A percentile compares a stretch with the other conserved stretches of the same genome.
These are phyloP conservation scores for Cenococcum geophilum DNA, from an alignment of 495 filamentous ascomycete species.

Conservation along the genomic window DNA sequence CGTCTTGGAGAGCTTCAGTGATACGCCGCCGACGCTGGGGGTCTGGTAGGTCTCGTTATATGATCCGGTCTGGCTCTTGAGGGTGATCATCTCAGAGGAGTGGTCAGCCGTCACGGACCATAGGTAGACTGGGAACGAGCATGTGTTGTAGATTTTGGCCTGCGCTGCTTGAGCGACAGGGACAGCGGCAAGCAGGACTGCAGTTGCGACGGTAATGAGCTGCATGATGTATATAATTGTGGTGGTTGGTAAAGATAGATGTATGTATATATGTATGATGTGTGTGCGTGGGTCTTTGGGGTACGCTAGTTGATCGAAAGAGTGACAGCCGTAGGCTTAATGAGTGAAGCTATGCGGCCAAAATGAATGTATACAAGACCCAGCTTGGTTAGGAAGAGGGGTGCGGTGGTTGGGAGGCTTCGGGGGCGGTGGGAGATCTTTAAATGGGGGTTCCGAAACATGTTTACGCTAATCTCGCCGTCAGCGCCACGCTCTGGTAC, in stretches of 20 bases:
- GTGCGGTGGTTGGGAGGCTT: not conserved
- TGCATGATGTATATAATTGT: slow-evolving; percentile 21
- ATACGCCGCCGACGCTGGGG: slow-evolving; percentile 8
- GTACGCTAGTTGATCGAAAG: slow-evolving; percentile 8
- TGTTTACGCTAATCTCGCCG: not conserved
- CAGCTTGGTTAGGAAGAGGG: slow-evolving; percentile 26
- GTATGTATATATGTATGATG: slow-evolving; percentile 3
- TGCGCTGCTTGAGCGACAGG: slow-evolving; percentile 6
- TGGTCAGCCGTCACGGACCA: slow-evolving; percentile 19
- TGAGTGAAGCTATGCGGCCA: slow-evolving; percentile 31
- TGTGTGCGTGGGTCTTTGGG: not conserved
- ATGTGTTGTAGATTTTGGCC: slow-evolving; percentile 26
- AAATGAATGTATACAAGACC: slow-evolving; percentile 26
- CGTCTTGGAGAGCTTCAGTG: slow-evolving; percentile 28
- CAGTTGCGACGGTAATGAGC: slow-evolving; percentile 20
- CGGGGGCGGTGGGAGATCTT: slow-evolving; percentile 10
- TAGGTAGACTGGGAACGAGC: slow-evolving; percentile 26
- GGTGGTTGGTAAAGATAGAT: not conserved
- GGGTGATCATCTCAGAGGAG: slow-evolving; percentile 8
- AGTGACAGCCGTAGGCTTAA: slow-evolving; percentile 28
- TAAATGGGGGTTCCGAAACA: slow-evolving; percentile 17
- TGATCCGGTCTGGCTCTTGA: slow-evolving; percentile 4
- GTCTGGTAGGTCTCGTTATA: slow-evolving; percentile 26
- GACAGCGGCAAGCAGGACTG: slow-evolving; percentile 18
- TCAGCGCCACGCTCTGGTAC: slow-evolving; percentile 6